phyloP scores from a whole-genome alignment of 805 yeast genomes.

The Starmerella vaccinii region DNA sequence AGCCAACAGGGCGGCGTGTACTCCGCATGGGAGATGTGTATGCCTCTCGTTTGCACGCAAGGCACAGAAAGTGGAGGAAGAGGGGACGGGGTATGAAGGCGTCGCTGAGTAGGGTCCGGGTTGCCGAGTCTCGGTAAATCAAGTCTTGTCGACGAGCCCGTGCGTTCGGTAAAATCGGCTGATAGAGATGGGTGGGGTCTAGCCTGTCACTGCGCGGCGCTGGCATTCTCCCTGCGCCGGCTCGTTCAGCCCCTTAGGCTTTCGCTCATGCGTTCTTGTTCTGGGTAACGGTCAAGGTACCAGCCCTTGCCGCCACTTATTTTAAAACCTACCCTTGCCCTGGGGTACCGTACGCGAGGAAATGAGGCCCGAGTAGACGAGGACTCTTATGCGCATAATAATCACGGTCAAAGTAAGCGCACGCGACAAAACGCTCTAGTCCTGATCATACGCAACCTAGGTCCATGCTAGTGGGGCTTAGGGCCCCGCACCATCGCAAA shows the following conservation, averaged over 20 bases:
- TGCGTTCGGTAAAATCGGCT: neutral
- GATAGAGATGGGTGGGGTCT: no score
- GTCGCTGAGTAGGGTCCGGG: neutral
- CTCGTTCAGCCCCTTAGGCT: no score
- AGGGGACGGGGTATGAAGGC: conserved; percentile 1
- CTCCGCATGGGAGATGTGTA: conserved; percentile 1
- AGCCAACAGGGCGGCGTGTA: neutral
- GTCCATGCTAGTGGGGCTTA: no score
- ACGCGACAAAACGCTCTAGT: neutral
- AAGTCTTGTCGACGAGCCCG: no score
- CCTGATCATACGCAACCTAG: no score
- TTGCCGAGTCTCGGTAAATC: neutral
- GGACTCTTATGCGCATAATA: neutral
- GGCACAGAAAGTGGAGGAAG: neutral
- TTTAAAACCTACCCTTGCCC: neutral
- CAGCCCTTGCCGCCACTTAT: neutral
- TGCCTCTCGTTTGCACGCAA: conserved; percentile 4
- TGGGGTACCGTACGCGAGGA: neutral
- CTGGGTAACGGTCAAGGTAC: neutral
- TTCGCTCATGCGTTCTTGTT: neutral
- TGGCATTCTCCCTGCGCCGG: no score
- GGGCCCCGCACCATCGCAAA: no score
- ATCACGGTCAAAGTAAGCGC: neutral
- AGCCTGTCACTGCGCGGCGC: no score
- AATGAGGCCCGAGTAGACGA: neutral